Evolutionary conservation across 176 grass and related monocot genomes (phyloP).

Genomic region (Avena atlantica): DNA sequence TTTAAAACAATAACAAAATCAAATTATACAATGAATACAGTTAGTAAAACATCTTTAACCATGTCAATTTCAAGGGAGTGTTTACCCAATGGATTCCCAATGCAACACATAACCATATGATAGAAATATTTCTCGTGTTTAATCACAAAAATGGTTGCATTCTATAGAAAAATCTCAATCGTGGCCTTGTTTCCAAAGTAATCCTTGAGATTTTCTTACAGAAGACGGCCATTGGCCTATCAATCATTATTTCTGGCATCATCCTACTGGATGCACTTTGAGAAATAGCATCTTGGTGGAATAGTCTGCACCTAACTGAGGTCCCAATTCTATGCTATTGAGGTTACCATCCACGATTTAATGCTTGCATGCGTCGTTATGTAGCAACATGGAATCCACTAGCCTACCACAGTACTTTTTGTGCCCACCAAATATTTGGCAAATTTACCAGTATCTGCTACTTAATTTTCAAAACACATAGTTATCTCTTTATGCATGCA

Average conservation of each 20-base stretch:
- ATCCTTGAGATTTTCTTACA: neutral
- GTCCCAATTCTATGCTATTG: neutral
- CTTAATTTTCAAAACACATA: neutral
- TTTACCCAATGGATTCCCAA: too few relatives aligned
- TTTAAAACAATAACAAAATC: too few relatives aligned
- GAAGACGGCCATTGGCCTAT: neutral
- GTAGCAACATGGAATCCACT: too few relatives aligned
- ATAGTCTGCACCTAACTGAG: neutral
- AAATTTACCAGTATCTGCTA: neutral
- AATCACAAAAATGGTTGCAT: too few relatives aligned
- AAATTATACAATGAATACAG: too few relatives aligned
- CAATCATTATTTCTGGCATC: neutral
- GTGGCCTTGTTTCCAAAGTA: neutral
- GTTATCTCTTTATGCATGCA: neutral
- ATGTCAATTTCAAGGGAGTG: too few relatives aligned
- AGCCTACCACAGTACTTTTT: neutral
- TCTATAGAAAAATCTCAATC: neutral
- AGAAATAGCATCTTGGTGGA: neutral
- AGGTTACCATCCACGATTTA: neutral
- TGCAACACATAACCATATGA: too few relatives aligned
- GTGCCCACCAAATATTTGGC: neutral
- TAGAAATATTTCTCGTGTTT: neutral
- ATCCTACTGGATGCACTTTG: neutral
- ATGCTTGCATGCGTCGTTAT: neutral
- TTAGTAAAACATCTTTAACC: too few relatives aligned